Percentiles rank a stretch among this genome's conserved stretches.
Evolutionary conservation across 2,329 filamentous ascomycete species (phyloP).

Genomic region (Chaetomium globosum): DNA sequence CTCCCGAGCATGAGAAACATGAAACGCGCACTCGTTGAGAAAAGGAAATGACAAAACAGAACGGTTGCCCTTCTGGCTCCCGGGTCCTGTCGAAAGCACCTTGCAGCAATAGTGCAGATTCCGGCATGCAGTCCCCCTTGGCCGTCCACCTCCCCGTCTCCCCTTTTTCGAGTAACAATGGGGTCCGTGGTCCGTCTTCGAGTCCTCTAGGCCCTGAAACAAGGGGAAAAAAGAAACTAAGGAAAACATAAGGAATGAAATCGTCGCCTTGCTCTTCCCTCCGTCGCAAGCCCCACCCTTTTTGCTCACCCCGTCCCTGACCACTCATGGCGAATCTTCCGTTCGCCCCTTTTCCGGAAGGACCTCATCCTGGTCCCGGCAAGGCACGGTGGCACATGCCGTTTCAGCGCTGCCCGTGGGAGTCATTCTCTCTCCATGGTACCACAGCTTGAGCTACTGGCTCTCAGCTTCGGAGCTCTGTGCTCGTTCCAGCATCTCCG

Average conservation of each 20-base stretch:
- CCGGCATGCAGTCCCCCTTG: slow-evolving; percentile 3
- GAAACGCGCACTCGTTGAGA: slow-evolving; percentile 1
- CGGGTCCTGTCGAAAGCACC: not conserved
- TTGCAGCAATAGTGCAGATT: slow-evolving; percentile 9
- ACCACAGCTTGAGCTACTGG: not conserved
- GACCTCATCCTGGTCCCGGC: not conserved
- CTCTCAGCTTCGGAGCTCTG: not conserved
- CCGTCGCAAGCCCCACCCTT: not conserved
- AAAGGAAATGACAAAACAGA: not conserved
- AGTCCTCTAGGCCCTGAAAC: slow-evolving; percentile 9
- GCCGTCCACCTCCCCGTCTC: not conserved
- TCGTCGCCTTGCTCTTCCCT: not conserved
- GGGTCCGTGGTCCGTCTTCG: slow-evolving; percentile 5
- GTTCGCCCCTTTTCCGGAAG: slow-evolving; percentile 4
- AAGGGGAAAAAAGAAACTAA: not conserved
- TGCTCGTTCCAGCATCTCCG: not conserved
- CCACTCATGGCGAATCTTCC: slow-evolving; percentile 4
- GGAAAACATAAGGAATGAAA: not conserved
- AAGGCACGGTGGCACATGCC: slow-evolving; percentile 7
- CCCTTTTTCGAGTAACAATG: slow-evolving; percentile 1
- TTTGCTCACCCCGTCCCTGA: not conserved
- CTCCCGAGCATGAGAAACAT: not conserved
- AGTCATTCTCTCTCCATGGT: not conserved
- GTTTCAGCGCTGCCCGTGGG: not conserved
- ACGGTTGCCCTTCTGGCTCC: not conserved